Conservation (phyloP, 352 stramenopile genomes). For the Peronospora tabacina region DNA sequence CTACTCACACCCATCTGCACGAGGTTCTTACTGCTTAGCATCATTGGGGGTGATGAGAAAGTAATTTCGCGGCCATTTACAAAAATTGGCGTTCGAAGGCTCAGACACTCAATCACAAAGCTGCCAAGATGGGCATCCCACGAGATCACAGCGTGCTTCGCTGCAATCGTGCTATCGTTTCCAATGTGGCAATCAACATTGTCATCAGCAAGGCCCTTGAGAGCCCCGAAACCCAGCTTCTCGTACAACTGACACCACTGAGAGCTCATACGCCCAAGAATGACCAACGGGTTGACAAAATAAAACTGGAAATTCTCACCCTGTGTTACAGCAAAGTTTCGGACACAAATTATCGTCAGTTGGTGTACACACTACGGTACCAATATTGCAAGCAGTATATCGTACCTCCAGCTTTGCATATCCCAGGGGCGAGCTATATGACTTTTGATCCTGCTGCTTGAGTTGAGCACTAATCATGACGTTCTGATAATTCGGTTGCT, state of each 20-base stretch:
- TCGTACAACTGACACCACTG: conserved; percentile 58
- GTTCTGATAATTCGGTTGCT: conserved; percentile 41
- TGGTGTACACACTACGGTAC: neutral
- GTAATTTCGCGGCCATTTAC: conserved; percentile 59
- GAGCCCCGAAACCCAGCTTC: conserved; percentile 33
- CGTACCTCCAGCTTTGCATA: conserved; percentile 73
- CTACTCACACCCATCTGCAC: conserved; percentile 62
- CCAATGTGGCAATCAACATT: conserved; percentile 67
- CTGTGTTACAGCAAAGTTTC: conserved; percentile 19
- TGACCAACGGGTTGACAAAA: conserved; percentile 52
- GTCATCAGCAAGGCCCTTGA: conserved; percentile 44
- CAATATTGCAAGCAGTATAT: conserved; percentile 4
- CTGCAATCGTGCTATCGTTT: conserved; percentile 49
- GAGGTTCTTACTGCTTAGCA: conserved; percentile 43
- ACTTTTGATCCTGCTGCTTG: conserved; percentile 23
- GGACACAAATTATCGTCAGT: conserved; percentile 11
- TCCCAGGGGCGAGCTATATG: conserved; percentile 32
- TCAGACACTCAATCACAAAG: conserved; percentile 73
- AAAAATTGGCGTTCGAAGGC: conserved; percentile 35
- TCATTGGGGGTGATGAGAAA: conserved; percentile 38
- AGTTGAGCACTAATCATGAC: conserved; percentile 35
- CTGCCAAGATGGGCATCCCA: conserved; percentile 38
- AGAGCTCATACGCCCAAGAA: conserved; percentile 53
- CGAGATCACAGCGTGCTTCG: conserved; percentile 54
- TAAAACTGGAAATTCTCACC: conserved; percentile 58